phyloP scores from a whole-genome alignment of 139 green algal genomes.

The Pleodorina starrii region DNA sequence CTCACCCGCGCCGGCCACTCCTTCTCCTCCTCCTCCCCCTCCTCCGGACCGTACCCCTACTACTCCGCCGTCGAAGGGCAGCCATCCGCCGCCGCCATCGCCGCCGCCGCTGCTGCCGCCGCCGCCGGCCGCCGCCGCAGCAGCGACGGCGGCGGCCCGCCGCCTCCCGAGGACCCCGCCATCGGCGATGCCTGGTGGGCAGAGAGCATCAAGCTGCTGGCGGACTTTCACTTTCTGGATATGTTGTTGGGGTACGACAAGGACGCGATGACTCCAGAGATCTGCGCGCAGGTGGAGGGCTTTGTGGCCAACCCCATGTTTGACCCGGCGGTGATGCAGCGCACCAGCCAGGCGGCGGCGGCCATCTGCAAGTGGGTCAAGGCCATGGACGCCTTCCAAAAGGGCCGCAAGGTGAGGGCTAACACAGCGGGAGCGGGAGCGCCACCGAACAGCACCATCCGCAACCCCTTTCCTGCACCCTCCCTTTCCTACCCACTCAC shows the following conservation, averaged over 20 bases:
- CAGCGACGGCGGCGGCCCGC: not conserved
- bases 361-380: constrained; percentile 58
- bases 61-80: too few species aligned
- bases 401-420: constrained; percentile 53
- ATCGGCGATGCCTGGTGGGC: constrained; percentile 69
- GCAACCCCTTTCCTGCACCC: too few species aligned
- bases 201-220: constrained; percentile 65
- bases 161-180: constrained; percentile 38
- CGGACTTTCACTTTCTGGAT: constrained; percentile 72
- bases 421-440: too few species aligned
- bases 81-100: too few species aligned
- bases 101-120: not conserved
- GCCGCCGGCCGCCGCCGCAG: not conserved
- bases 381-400: constrained; percentile 60
- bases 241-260: constrained; percentile 70
- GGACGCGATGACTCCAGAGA: constrained; percentile 67
- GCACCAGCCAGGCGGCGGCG: constrained; percentile 41
- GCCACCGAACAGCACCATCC: too few species aligned
- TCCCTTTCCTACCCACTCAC: too few species aligned
- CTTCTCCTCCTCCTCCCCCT: not conserved
- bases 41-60: too few species aligned
- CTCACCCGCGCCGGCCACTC: not conserved
- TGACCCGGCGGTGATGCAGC: constrained; percentile 49
- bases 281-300: constrained; percentile 62
- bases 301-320: constrained; percentile 57